Base-by-base conservation (phyloP, 148 eudicot species). In the Beta vulgaris region DNA sequence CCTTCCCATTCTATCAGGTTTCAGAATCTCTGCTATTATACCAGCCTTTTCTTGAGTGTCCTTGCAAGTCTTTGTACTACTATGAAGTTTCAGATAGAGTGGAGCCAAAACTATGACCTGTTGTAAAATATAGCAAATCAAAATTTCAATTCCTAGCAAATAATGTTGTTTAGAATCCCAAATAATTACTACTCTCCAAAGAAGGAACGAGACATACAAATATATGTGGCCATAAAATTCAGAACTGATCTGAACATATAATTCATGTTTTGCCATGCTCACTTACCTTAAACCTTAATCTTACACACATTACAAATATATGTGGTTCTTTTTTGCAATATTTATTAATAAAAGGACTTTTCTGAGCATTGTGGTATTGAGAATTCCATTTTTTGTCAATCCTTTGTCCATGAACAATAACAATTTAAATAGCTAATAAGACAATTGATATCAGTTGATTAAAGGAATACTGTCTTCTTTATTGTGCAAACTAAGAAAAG, bases 101-200 rank as follows among this genome's bases (percentile, higher is more conserved):
- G 94, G 90, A 21, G 98, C 97, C 58, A 54, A 76, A 60, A 95
- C 54, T n/a, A 86, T 77, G 54, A 89, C 91, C 98, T 95, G 91
- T 32, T 95, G 91, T 32, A 71, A 51, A 36, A 48, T 29, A 79
- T 78, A 44, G 28, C 13, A 42, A 61, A n/a, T 62, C 48, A 61
- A 48, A 16, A 34, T 6, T 49, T 48, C 42, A 21, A 26, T 18
- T 11, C 53, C 31, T 57, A 44, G 28, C n/a, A 23, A 35, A 63
- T n/a, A 39, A 39, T 1, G 3, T 5, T 39, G 42, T 39, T 39
- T 39, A 48, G 18, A 4, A 48, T 48, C 53, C 2, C 29, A 29
- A 29, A 60, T 60, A 6, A 60, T 60, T 60, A 13, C 2, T 32
- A 31, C 7, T 60, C 39, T 62, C 42, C 40, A 18, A 3, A 35